Evolutionary conservation across 1,284 basidiomycete genomes (phyloP).

Genomic region (Ustanciosporium gigantosporum): DNA sequence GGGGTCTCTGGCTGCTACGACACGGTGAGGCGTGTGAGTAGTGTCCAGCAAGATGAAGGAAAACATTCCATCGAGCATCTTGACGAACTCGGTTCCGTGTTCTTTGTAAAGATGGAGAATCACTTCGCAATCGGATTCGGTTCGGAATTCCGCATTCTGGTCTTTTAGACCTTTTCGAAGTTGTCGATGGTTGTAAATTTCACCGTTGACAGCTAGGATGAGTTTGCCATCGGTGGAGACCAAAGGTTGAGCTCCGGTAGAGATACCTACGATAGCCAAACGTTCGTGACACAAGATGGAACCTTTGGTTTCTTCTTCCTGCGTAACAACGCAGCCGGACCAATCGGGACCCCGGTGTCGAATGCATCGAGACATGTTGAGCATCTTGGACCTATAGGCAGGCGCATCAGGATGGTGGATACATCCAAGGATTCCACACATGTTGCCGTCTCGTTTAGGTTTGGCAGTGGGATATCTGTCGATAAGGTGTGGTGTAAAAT

Average conservation of each 20-base stretch:
- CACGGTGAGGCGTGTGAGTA: constrained; percentile 80
- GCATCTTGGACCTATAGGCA: constrained; percentile 57
- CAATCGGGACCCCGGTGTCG: constrained; percentile 61
- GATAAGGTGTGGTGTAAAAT: neutral
- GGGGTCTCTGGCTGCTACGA: constrained; percentile 95
- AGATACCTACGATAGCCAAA: constrained; percentile 95
- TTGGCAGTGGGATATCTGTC: neutral
- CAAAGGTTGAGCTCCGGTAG: constrained; percentile 95
- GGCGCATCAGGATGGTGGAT: constrained; percentile 57
- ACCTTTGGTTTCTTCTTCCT: constrained; percentile 46
- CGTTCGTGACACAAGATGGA: constrained; percentile 63
- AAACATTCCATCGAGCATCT: constrained; percentile 93
- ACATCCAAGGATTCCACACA: constrained; percentile 60
- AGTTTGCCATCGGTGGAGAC: constrained; percentile 82
- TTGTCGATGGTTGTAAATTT: constrained; percentile 96
- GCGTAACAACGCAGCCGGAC: constrained; percentile 58
- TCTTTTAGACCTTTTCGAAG: constrained; percentile 71
- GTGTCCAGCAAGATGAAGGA: constrained; percentile 96
- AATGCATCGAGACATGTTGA: constrained; percentile 58
- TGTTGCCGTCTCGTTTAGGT: no score
- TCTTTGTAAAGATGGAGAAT: constrained; percentile 69
- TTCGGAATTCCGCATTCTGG: constrained; percentile 81
- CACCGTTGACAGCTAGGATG: constrained; percentile 93
- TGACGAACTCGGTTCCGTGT: constrained; percentile 62
- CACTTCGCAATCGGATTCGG: constrained; percentile 97